Conservation (phyloP, 306 rosid species). For the Geum urbanum region DNA sequence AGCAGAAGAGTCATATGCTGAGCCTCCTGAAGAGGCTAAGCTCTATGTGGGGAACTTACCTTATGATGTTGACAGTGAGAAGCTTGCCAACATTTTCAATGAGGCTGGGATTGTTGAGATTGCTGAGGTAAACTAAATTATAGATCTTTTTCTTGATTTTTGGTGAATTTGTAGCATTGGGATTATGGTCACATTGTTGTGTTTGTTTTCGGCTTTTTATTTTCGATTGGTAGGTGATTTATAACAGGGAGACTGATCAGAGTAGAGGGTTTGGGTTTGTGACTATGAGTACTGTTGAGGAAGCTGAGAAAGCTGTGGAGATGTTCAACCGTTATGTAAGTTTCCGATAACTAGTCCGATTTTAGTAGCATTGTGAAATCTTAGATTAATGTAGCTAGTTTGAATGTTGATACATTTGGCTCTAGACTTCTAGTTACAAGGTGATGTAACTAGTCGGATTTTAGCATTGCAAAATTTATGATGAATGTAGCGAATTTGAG, state of each 20-base stretch:
- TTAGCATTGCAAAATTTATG: not conserved
- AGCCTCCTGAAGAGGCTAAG: slow-evolving; percentile 45
- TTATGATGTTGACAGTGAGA: slow-evolving; percentile 38
- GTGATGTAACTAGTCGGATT: not conserved
- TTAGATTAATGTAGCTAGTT: not conserved
- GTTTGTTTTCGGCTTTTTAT: not conserved
- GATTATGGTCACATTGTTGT: not conserved
- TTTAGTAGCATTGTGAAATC: not conserved
- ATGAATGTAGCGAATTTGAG: not conserved
- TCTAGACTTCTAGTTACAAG: not conserved
- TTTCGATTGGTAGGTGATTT: slow-evolving; percentile 31
- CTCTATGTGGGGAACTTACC: slow-evolving; percentile 44
- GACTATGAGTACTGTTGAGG: slow-evolving; percentile 41
- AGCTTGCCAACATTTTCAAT: slow-evolving; percentile 33
- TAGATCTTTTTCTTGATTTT: not conserved
- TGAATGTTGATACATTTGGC: slow-evolving; percentile 5
- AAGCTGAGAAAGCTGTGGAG: slow-evolving; percentile 44
- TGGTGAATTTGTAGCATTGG: not conserved
- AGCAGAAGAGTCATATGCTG: slow-evolving; percentile 28
- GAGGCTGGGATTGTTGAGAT: slow-evolving; percentile 42
- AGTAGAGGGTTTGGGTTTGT: slow-evolving; percentile 46
- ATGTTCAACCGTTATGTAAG: slow-evolving; percentile 37
- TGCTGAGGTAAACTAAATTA: slow-evolving; percentile 34
- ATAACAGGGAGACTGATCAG: slow-evolving; percentile 42
- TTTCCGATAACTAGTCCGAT: not conserved